Conservation (phyloP, 208 protist species). For the Giardia duodenalis region DNA sequence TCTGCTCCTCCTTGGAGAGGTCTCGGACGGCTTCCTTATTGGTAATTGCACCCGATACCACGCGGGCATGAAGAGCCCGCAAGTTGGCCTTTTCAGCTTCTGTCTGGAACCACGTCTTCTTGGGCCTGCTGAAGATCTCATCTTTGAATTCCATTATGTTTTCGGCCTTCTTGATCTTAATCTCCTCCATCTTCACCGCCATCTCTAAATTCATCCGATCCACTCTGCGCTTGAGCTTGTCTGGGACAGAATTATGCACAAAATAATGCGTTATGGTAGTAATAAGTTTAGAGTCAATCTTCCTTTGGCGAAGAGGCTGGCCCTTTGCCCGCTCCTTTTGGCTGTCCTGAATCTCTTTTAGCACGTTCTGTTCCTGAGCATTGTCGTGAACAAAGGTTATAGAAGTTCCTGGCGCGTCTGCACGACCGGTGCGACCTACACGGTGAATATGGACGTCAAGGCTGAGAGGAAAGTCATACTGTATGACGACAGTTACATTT, state of each 20-base stretch:
- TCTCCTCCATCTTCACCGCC: not conserved
- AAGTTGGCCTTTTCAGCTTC: not conserved
- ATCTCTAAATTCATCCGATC: not conserved
- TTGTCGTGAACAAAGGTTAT: constrained; percentile 70
- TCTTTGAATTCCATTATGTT: not conserved
- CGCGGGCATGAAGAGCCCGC: not conserved
- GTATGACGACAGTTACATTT: constrained; percentile 81
- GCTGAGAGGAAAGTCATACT: constrained; percentile 86
- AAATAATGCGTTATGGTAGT: not conserved
- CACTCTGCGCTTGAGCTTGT: not conserved
- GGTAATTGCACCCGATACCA: not conserved
- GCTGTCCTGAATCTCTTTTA: not conserved
- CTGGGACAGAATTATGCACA: not conserved
- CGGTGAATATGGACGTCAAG: constrained; percentile 54
- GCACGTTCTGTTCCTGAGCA: not conserved
- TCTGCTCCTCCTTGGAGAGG: not conserved
- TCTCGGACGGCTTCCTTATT: not conserved
- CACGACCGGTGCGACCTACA: constrained; percentile 37
- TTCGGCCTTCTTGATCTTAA: not conserved
- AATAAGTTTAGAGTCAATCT: not conserved
- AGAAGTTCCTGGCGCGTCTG: constrained; percentile 46
- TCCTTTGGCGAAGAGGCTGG: not conserved
- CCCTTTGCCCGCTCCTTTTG: not conserved
- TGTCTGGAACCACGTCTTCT: not conserved
- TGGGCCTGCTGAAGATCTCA: not conserved